Conservation (phyloP, 169 alveolate species). For the Cryptosporidium sp. region DNA sequence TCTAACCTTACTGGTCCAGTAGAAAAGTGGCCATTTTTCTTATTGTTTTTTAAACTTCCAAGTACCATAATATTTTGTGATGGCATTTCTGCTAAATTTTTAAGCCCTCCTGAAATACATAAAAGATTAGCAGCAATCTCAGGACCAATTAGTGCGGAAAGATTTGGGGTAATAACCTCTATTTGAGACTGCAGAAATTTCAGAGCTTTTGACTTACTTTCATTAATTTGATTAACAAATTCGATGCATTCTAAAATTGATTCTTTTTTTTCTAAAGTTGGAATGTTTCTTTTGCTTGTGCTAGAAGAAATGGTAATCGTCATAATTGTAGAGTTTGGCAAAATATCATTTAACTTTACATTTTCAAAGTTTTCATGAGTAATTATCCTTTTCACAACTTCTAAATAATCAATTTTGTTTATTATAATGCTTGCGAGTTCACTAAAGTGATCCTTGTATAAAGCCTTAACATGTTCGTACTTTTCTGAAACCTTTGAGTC, state of each 20-base stretch:
- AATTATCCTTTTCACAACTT: constrained; percentile 85
- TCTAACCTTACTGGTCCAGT: constrained; percentile 56
- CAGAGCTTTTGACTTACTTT: constrained; percentile 63
- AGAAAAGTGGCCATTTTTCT: constrained; percentile 28
- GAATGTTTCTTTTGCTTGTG: constrained; percentile 80
- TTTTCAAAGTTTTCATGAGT: constrained; percentile 84
- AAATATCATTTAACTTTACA: constrained; percentile 83
- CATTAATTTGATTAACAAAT: neutral
- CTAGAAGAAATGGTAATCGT: constrained; percentile 90
- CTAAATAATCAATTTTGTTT: constrained; percentile 88
- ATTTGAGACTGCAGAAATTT: constrained; percentile 90
- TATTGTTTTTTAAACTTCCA: constrained; percentile 78
- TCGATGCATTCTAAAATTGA: constrained; percentile 73
- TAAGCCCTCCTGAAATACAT: constrained; percentile 94
- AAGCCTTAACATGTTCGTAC: constrained; percentile 81
- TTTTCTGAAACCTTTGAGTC: constrained; percentile 17
- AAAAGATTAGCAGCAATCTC: constrained; percentile 96
- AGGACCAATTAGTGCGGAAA: constrained; percentile 94
- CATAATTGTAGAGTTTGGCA: constrained; percentile 89
- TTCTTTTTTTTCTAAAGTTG: constrained; percentile 76
- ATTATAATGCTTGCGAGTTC: constrained; percentile 88
- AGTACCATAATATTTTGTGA: constrained; percentile 90
- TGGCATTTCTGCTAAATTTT: constrained; percentile 92
- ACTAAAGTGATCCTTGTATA: constrained; percentile 87
- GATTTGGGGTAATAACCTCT: constrained; percentile 96